Evolutionary conservation across 129 eudicot species (phyloP).

Genomic region (Erigeron canadensis): DNA sequence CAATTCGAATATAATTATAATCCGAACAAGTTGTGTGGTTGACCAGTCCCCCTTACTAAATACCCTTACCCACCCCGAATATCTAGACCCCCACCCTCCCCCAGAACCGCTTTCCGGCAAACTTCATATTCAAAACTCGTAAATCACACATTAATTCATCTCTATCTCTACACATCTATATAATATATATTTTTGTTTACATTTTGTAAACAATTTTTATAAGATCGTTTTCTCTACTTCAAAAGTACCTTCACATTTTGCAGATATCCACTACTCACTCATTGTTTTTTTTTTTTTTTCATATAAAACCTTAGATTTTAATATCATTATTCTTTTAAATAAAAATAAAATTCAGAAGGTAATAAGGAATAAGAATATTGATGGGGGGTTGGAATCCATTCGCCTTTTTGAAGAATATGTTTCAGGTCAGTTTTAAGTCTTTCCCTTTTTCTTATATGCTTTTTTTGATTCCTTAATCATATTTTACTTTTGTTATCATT

Average conservation of each 20-base stretch:
- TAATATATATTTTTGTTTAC: too few species aligned
- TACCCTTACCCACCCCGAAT: not conserved
- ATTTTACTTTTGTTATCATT: not conserved
- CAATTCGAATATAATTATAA: not conserved
- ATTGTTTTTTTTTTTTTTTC: too few species aligned
- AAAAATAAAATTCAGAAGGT: constrained; percentile 3
- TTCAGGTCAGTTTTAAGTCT: constrained; percentile 28
- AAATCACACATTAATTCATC: too few species aligned
- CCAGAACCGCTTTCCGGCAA: too few species aligned
- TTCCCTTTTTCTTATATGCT: not conserved
- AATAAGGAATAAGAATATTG: constrained; percentile 1
- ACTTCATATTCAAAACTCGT: too few species aligned
- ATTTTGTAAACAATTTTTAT: too few species aligned
- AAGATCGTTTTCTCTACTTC: too few species aligned
- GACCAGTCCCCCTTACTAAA: not conserved
- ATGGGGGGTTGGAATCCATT: constrained; percentile 17
- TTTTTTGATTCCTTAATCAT: not conserved
- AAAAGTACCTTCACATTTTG: too few species aligned
- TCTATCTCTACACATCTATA: too few species aligned
- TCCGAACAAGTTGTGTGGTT: not conserved
- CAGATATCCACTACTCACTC: too few species aligned
- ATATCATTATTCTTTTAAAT: not conserved
- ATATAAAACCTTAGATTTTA: too few species aligned
- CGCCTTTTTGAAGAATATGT: constrained; percentile 30
- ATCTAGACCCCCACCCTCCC: not conserved